These are phyloP conservation scores for Cryptosporidium felis DNA, from an alignment of 169 alveolate species.

Conservation along the genomic window DNA sequence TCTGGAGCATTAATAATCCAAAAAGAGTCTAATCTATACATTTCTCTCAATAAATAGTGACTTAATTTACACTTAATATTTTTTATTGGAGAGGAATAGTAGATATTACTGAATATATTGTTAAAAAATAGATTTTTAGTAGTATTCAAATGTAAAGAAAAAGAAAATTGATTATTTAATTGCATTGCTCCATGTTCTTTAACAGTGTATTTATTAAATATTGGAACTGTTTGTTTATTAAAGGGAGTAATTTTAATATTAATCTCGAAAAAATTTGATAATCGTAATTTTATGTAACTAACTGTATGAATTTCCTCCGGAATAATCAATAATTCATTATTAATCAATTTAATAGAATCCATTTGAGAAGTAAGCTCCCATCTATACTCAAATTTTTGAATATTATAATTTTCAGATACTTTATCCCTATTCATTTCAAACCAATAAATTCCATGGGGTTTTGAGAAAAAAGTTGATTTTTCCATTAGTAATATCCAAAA, in stretches of 20 bases:
- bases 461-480: not conserved
- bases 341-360: not conserved
- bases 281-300: not conserved
- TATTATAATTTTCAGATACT: not conserved
- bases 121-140: not conserved
- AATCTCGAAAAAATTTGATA: not conserved
- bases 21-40: conserved; percentile 2
- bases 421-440: not conserved
- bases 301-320: not conserved
- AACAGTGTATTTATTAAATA: too few species aligned
- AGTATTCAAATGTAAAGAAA: conserved; percentile 3
- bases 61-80: not conserved
- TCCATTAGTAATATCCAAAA: conserved; percentile 30
- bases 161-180: conserved; percentile 26
- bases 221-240: not conserved
- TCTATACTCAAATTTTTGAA: not conserved
- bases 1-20: not conserved
- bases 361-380: conserved; percentile 1
- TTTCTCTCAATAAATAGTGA: not conserved
- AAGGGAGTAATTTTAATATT: not conserved
- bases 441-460: conserved; percentile 3
- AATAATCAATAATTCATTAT: conserved; percentile 1
- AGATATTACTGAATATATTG: conserved; percentile 20
- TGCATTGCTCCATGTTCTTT: not conserved
- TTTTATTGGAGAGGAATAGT: conserved; percentile 34